Conservation (phyloP, 23 red algal genomes). For the Gracilaria gracilis region DNA sequence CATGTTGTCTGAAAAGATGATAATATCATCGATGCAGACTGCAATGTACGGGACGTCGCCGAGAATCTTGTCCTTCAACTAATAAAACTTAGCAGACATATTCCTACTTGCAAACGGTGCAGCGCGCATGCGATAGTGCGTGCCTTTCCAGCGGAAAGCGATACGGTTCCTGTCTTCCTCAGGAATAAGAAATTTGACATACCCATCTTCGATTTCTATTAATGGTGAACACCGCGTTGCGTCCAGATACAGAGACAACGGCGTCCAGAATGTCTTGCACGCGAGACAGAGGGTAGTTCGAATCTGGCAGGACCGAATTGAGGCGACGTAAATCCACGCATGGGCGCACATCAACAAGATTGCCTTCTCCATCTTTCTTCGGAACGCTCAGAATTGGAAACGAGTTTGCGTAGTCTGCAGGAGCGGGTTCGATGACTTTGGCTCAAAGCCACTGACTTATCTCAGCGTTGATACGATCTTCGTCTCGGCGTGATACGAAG, state of each 20-base stretch:
- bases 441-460: too few species aligned
- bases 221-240: constrained; percentile 5
- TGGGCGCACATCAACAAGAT: too few species aligned
- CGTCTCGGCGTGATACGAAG: constrained; percentile 12
- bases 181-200: too few species aligned
- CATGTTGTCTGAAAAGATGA: too few species aligned
- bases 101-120: constrained; percentile 13
- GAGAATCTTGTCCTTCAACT: neutral
- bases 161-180: too few species aligned
- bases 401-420: neutral
- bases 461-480: neutral
- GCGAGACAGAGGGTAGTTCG: constrained; percentile 24
- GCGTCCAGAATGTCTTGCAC: too few species aligned
- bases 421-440: constrained; percentile 2
- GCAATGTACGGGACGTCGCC: neutral
- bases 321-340: too few species aligned
- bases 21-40: too few species aligned
- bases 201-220: constrained; percentile 9
- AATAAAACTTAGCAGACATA: constrained; percentile 5
- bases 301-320: neutral
- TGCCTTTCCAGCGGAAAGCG: too few species aligned
- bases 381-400: constrained; percentile 25
- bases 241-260: neutral
- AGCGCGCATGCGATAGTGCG: too few species aligned
- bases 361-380: constrained; percentile 13